phyloP scores from a whole-genome alignment of 352 stramenopile species.

The Globisporangium heterothallicum region DNA sequence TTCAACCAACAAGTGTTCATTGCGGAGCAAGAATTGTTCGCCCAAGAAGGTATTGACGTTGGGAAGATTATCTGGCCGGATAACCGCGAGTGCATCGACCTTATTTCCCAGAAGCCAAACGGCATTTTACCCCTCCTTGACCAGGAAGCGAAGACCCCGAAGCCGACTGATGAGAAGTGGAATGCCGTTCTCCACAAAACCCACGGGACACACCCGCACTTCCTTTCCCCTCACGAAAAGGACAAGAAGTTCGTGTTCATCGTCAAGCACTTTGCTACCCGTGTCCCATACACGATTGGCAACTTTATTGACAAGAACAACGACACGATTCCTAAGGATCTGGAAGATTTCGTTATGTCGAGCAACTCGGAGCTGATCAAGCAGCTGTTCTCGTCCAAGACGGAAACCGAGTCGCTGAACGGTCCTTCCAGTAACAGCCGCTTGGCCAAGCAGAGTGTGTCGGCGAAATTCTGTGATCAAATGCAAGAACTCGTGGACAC shows the following conservation, averaged over 20 bases:
- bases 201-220: conserved; percentile 63
- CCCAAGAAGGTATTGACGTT: conserved; percentile 74
- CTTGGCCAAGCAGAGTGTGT: conserved; percentile 53
- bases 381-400: conserved; percentile 70
- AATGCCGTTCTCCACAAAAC: conserved; percentile 79
- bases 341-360: conserved; percentile 85
- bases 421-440: conserved; percentile 18
- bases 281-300: conserved; percentile 92
- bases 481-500: conserved; percentile 86
- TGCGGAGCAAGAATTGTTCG: conserved; percentile 78
- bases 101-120: conserved; percentile 78
- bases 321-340: conserved; percentile 91
- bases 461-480: conserved; percentile 82
- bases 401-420: conserved; percentile 51
- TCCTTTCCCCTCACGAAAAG: conserved; percentile 76
- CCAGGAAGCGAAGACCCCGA: conserved; percentile 73
- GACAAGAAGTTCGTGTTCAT: conserved; percentile 93
- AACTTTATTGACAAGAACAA: conserved; percentile 98
- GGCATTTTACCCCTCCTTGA: conserved; percentile 78
- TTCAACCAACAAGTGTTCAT: conserved; percentile 91
- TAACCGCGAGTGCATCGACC: conserved; percentile 81
- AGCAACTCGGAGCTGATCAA: conserved; percentile 75
- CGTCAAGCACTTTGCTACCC: conserved; percentile 94
- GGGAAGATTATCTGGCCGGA: conserved; percentile 81
- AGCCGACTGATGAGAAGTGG: conserved; percentile 84